A percentile compares a stretch with the other conserved stretches of the same genome.
These are phyloP conservation scores for Neonectria sp. DNA, from an alignment of 2,329 filamentous ascomycete genomes.

Conservation along the genomic window DNA sequence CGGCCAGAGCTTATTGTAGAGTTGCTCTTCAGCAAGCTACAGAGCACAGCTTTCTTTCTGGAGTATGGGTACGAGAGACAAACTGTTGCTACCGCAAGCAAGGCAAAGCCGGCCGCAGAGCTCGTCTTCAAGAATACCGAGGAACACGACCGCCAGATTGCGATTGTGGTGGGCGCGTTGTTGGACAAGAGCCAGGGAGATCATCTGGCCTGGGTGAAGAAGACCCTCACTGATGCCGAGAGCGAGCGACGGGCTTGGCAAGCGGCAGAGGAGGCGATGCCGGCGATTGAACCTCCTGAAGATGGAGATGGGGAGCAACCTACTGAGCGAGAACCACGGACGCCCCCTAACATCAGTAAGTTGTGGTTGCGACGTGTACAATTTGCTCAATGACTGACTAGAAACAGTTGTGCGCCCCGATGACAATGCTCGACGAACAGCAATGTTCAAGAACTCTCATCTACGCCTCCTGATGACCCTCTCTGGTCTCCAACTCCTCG, in stretches of 20 bases:
- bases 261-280: constrained; percentile 75
- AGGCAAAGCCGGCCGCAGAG: constrained; percentile 81
- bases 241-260: constrained; percentile 85
- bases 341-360: constrained; percentile 54
- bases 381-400: constrained; percentile 47
- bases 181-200: constrained; percentile 85
- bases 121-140: constrained; percentile 84
- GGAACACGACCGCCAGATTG: constrained; percentile 80
- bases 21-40: constrained; percentile 94
- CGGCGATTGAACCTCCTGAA: constrained; percentile 52
- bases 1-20: constrained; percentile 90
- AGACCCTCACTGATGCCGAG: constrained; percentile 76
- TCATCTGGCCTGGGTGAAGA: constrained; percentile 86
- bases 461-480: constrained; percentile 88
- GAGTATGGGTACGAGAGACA: constrained; percentile 93
- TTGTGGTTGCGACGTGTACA: neutral
- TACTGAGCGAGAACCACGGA: constrained; percentile 46
- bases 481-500: constrained; percentile 76
- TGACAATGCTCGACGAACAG: constrained; percentile 75
- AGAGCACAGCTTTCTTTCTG: constrained; percentile 85
- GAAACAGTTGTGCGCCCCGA: constrained; percentile 72
- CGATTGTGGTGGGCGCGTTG: constrained; percentile 83
- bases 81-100: constrained; percentile 74
- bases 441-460: constrained; percentile 91
- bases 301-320: constrained; percentile 52